These are phyloP conservation scores for Sphagnum fallax DNA, from an alignment of 228 moss, liverwort and hornwort species.

Conservation along the genomic window DNA sequence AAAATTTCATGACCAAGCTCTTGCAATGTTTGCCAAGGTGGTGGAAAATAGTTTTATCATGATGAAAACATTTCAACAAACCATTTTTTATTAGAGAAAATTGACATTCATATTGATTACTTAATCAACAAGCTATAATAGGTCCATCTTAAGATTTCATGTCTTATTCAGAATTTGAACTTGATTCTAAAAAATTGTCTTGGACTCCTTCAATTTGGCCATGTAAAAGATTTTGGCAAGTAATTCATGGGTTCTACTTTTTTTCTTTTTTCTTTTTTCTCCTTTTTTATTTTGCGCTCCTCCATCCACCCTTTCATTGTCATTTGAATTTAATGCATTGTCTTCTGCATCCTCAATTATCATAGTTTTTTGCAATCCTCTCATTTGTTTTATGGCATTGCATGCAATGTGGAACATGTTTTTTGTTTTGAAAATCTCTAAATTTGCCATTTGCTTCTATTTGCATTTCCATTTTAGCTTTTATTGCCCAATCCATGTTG, in stretches of 20 bases:
- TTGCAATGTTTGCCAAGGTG: not conserved
- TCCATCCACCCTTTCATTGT: not conserved
- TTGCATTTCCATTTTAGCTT: not conserved
- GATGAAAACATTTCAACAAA: not conserved
- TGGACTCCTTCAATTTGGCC: constrained; percentile 1
- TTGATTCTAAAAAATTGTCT: not conserved
- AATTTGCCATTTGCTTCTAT: not conserved
- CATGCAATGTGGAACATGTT: not conserved
- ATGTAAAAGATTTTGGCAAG: not conserved
- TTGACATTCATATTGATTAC: not conserved
- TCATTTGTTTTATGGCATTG: not conserved
- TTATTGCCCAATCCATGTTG: constrained; percentile 2
- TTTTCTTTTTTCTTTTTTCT: no score
- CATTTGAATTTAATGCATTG: not conserved
- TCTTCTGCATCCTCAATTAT: not conserved
- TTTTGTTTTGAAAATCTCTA: not conserved
- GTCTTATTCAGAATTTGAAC: not conserved
- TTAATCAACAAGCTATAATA: not conserved
- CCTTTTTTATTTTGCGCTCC: not conserved
- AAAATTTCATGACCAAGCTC: not conserved
- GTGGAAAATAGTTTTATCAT: not conserved
- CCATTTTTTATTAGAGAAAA: not conserved
- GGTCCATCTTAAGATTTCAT: not conserved
- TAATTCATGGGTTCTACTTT: not conserved
- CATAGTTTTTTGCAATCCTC: not conserved